Conservation (phyloP, 2,329 filamentous ascomycete species). For the Epichloe bromicola region DNA sequence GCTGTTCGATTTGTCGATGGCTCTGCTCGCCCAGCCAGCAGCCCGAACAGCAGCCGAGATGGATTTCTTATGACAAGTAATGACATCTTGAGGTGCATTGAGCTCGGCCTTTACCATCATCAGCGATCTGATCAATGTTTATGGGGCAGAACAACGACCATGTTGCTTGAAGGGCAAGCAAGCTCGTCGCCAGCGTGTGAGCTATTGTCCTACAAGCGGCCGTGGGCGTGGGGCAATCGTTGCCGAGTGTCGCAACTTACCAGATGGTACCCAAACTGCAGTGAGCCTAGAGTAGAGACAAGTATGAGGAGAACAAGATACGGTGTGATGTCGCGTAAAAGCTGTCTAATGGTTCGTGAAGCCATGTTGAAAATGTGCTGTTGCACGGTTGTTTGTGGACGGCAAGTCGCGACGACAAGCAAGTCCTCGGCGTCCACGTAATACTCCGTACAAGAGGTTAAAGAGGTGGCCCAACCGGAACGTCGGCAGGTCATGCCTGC, state of each 20-base stretch:
- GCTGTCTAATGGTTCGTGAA: slow-evolving; percentile 10
- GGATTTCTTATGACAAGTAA: slow-evolving; percentile 61
- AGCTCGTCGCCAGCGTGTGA: too few species aligned
- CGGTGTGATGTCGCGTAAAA: slow-evolving; percentile 44
- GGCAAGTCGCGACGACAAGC: neutral
- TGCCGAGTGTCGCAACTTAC: slow-evolving; percentile 33
- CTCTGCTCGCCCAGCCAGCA: slow-evolving; percentile 16
- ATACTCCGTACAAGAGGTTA: too few species aligned
- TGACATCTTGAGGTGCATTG: slow-evolving; percentile 87
- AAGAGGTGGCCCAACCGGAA: neutral
- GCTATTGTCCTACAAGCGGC: too few species aligned
- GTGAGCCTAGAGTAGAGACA: slow-evolving; percentile 69
- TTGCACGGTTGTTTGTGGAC: neutral
- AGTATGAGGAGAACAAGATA: slow-evolving; percentile 68
- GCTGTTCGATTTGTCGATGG: slow-evolving; percentile 10
- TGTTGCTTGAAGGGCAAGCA: neutral
- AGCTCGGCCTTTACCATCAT: slow-evolving; percentile 54
- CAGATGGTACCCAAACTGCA: slow-evolving; percentile 91
- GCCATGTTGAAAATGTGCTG: slow-evolving; percentile 16
- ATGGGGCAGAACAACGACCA: neutral
- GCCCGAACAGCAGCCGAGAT: slow-evolving; percentile 19
- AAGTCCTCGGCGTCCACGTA: too few species aligned
- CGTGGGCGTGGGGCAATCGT: neutral
- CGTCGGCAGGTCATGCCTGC: neutral
- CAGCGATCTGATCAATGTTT: neutral